Evolutionary conservation across 176 grass and related monocot genomes (phyloP), one percentile per base, ranked within the genome.

Genomic region (Hyparrhenia diplandra): DNA sequence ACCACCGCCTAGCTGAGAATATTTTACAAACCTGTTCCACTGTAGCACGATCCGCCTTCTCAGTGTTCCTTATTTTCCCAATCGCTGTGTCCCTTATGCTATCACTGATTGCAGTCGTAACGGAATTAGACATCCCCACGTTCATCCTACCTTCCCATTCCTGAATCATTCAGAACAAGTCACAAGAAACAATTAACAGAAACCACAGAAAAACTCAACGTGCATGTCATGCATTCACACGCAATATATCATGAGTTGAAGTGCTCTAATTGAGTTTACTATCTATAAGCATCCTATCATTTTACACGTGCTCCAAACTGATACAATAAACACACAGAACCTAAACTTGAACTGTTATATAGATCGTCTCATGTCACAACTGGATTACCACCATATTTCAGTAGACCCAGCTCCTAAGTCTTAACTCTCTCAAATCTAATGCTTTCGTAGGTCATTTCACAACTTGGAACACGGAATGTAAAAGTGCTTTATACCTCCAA

Each of bases 61-160:
- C 95, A 8, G 73, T 95, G 76, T 89, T 89, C 75, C 67, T 91
- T 59, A 83, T 98, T 83, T 85, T 95, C 61, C 95, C 95, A 79
- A 95, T 98, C 28, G 95, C 25, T 65, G 88, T 89, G 13, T 90
- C 92, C 64, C 91, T 83, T 68, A 98, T 83, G 68, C 79, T 95
- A 51, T 85, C 92, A 80, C 95, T 90, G 37, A 95, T 98, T 76
- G 90, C 88, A 81, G 95, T 98, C 3, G 92, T 95, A 23, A 98
- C 95, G 0, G 84, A 95, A 82, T 98, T 98, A 18, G 95, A 93
- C 92, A 95, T 98, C 16, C 92, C 92, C 25, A 98, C 92, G 35
- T 98, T 67, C 96, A 95, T 78, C 81, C 96, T 91, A 66, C 96
- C 96, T 93, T 98, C 92, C 96, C 96, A 98, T 71, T 95, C 96